Conservation (phyloP, 495 filamentous ascomycete species). For the Penicillium dipodomyicola region DNA sequence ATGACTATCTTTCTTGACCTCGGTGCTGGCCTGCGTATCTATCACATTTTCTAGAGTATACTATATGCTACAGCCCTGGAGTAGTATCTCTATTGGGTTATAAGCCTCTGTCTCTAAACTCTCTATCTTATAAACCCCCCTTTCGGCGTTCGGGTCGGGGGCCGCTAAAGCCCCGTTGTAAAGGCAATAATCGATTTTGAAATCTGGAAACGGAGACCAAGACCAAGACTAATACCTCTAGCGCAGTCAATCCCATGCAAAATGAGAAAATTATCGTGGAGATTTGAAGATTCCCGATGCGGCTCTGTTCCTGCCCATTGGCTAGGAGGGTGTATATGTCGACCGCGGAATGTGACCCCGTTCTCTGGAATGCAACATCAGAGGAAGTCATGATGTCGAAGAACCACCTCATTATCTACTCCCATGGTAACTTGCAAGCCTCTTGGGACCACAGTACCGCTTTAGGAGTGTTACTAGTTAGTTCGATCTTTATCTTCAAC, state of each 20-base stretch:
- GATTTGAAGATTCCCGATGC: neutral
- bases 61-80: too few relatives aligned
- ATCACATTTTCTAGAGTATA: too few relatives aligned
- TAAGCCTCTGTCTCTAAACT: too few relatives aligned
- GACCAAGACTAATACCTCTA: too few relatives aligned
- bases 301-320: constrained; percentile 8
- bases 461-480: neutral
- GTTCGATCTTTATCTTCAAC: neutral
- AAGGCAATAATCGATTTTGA: too few relatives aligned
- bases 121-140: too few relatives aligned
- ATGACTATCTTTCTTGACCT: too few relatives aligned
- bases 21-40: too few relatives aligned
- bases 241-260: neutral
- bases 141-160: too few relatives aligned
- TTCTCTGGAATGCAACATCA: constrained; percentile 18
- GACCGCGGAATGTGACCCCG: constrained; percentile 21
- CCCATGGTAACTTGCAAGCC: neutral
- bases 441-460: neutral
- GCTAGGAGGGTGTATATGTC: constrained; percentile 1
- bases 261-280: neutral
- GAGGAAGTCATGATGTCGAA: constrained; percentile 4
- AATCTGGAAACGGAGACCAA: too few relatives aligned
- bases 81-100: too few relatives aligned
- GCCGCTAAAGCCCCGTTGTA: too few relatives aligned
- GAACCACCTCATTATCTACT: neutral